phyloP scores from a whole-genome alignment of 2,329 filamentous ascomycete genomes.

The Ceratocystis colombiana region DNA sequence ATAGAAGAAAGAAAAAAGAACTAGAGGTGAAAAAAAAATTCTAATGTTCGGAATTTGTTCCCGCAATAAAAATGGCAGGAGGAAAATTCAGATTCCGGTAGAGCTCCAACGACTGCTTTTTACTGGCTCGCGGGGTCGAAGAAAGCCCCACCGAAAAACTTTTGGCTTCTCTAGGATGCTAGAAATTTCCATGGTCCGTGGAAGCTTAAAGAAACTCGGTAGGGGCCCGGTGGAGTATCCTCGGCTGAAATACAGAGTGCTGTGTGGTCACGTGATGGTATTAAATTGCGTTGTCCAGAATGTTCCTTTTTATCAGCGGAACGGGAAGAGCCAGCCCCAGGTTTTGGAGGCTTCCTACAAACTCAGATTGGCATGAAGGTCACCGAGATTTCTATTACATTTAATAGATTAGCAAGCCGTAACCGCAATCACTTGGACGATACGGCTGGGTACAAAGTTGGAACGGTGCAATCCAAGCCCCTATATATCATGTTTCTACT shows the following conservation, averaged over 20 bases:
- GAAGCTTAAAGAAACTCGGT: constrained; percentile 22
- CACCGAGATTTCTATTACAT: too few relatives aligned
- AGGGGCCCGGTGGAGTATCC: constrained; percentile 5
- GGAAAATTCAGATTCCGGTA: constrained; percentile 19
- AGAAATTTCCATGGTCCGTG: constrained; percentile 24
- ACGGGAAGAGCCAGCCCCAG: too few relatives aligned
- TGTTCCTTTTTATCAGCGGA: neutral
- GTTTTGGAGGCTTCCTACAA: too few relatives aligned
- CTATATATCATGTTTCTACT: too few relatives aligned
- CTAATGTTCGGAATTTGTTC: neutral
- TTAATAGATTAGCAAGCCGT: too few relatives aligned
- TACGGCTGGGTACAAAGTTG: too few relatives aligned
- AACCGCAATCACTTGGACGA: too few relatives aligned
- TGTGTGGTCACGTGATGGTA: neutral
- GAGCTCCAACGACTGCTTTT: constrained; percentile 20
- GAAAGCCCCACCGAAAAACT: constrained; percentile 8
- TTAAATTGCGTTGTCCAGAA: neutral
- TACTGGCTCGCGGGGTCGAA: constrained; percentile 22
- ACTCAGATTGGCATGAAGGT: too few relatives aligned
- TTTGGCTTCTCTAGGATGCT: constrained; percentile 19
- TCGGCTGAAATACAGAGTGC: constrained; percentile 3
- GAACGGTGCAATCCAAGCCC: too few relatives aligned
- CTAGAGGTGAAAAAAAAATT: neutral
- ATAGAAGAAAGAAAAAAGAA: too few relatives aligned
- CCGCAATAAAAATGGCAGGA: constrained; percentile 11